Base-by-base conservation (phyloP, 2,329 filamentous ascomycete genomes). In the Periconia macrospinosa region DNA sequence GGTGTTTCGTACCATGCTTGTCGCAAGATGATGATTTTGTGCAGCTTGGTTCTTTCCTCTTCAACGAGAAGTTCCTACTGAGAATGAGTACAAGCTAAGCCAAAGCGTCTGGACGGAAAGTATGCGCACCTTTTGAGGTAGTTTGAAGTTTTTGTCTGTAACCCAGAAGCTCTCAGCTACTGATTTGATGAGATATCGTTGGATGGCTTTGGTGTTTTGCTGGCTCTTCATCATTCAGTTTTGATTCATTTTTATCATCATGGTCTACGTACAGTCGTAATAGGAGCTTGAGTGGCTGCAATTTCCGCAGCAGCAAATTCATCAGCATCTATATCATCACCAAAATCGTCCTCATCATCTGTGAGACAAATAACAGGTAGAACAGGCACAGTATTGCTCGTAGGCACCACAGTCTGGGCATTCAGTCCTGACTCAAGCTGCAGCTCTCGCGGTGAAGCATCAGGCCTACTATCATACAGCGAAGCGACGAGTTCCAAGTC, bases 1-100 rank as follows among this genome's bases (percentile, higher is more conserved):
- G 88, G 84, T 7, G 90, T 96, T 45, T 93, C 89, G 57, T 85
- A 83, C 94, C 94, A 99, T 46, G 91, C 89, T 53, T 90, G 91
- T 54, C 93, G 86, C 33, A 99, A 83, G 49, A 87, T 84, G 30
- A 97, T 86, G 1, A 84, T 85, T 63, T 83, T 88, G 57, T 83
- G 80, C 7, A 78, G 74, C 55, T 88, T 86, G 0, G 83, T 86
- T 54, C 82, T 86, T 61, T 97, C 92, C 48, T 89, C 86, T 74
- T 92, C 86, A 23, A 96, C 89, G n/a, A 90, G 75, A 3, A 99
- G 78, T 43, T 95, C 82, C 89, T 95, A 58, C 3, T 47, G 47
- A 19, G n/a, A n/a, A 48, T 73, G 49, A 75, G 66, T 44, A 49
- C 30, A 30, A 53, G 47, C 9, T 10, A 30, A 10, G 46, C 18